Evolutionary conservation across 2,329 filamentous ascomycete genomes (phyloP).

Genomic region (Xylariaceae sp.): DNA sequence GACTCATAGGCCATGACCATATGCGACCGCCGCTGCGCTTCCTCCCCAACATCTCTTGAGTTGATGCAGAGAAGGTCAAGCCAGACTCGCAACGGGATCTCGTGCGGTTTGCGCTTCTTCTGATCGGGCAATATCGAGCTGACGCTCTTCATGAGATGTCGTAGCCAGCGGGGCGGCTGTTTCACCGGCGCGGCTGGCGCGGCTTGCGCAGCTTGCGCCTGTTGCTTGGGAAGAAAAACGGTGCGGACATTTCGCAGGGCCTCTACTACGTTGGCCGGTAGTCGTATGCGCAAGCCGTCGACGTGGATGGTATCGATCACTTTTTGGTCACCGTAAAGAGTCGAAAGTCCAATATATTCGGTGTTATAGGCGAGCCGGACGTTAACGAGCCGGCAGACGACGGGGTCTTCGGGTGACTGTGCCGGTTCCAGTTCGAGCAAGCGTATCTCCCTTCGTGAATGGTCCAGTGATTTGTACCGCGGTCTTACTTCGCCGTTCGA

Average conservation of each 20-base stretch:
- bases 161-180: slow-evolving; percentile 6
- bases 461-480: slow-evolving; percentile 16
- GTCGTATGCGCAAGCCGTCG: slow-evolving; percentile 20
- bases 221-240: slow-evolving; percentile 26
- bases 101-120: background rate
- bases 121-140: slow-evolving; percentile 3
- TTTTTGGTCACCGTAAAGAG: slow-evolving; percentile 8
- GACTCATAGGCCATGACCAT: no score
- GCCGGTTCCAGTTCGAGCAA: slow-evolving; percentile 29
- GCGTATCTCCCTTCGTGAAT: slow-evolving; percentile 25
- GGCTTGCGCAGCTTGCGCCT: background rate
- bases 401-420: slow-evolving; percentile 21
- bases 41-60: no score
- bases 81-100: slow-evolving; percentile 7
- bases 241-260: slow-evolving; percentile 29
- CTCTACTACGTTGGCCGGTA: slow-evolving; percentile 25
- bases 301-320: slow-evolving; percentile 27
- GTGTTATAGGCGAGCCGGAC: slow-evolving; percentile 16
- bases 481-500: background rate
- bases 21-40: no score
- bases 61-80: slow-evolving; percentile 3
- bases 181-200: background rate
- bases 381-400: slow-evolving; percentile 31
- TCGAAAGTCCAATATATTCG: slow-evolving; percentile 11
- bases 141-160: slow-evolving; percentile 6